Base-by-base conservation (phyloP, 371 early-diverging fungal genomes). In the Rhizopus delemar region DNA sequence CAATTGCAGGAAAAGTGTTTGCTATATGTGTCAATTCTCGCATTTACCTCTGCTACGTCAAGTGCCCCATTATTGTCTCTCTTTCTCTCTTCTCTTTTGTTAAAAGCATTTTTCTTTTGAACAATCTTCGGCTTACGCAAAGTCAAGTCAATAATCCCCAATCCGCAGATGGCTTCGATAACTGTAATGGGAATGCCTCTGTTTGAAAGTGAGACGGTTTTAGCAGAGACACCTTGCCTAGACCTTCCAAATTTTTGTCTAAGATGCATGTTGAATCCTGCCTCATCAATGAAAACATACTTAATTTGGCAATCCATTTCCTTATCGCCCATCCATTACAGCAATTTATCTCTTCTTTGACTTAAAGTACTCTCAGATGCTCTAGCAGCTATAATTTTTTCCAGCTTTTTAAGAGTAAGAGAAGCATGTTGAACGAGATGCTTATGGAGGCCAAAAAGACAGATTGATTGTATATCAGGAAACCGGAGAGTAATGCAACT, bases 211-310 rank as follows among this genome's bases (percentile, higher is more conserved):
- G 41, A 8, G 39, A 41, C 9, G 8, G n/a, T 4, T 50, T 51
- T 39, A 3, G 38, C 46, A 33, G 56, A 29, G 15, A 16, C 15
- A 13, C 43, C 54, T 41, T 8, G 15, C 13, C 32, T 41, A 29
- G 43, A 58, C 5, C 51, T n/a, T 13, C 59, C 53, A 53, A 45
- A 29, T 36, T 29, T 46, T 50, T 35, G 16, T 38, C 45, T 29
- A 33, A 46, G 53, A 35, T 51, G 46, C 36, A 59, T 34, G 32
- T 41, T 52, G 36, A 52, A 59, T 41, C 46, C 59, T 9, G 52
- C 59, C 11, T 53, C 53, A 59, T 59, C 46, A 36, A 59, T 59
- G 41, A 52, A 46, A 9, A 57, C 43, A 13, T 15, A 57, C 32
- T 51, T 51, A 28, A 28, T 13, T 8, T 15, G 3, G 41, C 35